These are phyloP conservation scores for Wickerhamiella nectarea DNA, from an alignment of 805 yeast genomes.

Conservation along the genomic window DNA sequence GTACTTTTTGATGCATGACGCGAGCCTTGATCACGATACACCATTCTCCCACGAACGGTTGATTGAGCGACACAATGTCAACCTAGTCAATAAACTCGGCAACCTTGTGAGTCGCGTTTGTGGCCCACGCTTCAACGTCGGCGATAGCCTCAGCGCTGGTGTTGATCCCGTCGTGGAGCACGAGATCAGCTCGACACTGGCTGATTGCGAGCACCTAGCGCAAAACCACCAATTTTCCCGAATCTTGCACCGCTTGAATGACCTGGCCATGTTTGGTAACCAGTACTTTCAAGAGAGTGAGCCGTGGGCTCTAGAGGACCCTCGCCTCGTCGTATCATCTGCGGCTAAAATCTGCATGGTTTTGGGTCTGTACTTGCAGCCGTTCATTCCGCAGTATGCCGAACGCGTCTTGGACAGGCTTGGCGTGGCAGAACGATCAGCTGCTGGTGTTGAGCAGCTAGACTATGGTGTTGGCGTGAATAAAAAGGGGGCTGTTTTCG, in stretches of 20 bases:
- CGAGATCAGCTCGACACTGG: background rate
- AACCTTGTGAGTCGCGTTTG: constrained; percentile 65
- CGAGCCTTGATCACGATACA: constrained; percentile 63
- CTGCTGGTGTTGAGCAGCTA: constrained; percentile 19
- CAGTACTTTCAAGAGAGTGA: constrained; percentile 49
- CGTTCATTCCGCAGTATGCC: constrained; percentile 61
- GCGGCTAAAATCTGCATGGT: constrained; percentile 64
- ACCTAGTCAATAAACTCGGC: constrained; percentile 69
- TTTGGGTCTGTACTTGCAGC: constrained; percentile 48
- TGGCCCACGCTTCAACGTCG: constrained; percentile 50
- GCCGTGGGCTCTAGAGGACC: constrained; percentile 52
- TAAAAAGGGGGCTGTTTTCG: constrained; percentile 29
- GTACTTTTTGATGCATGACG: constrained; percentile 61
- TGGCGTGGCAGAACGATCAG: constrained; percentile 30
- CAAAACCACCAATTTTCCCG: constrained; percentile 44
- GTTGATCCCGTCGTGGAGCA: background rate
- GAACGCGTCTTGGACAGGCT: constrained; percentile 45
- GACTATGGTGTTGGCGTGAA: constrained; percentile 49
- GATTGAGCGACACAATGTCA: constrained; percentile 27
- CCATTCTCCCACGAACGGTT: constrained; percentile 61
- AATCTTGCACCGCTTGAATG: constrained; percentile 24
- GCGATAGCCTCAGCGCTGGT: constrained; percentile 2
- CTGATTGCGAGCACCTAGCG: constrained; percentile 35
- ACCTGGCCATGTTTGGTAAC: constrained; percentile 36
- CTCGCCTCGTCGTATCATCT: constrained; percentile 34